A percentile compares a stretch with the other conserved stretches of the same genome.
phyloP scores from a whole-genome alignment of 2,329 filamentous ascomycete species.

The Tolypocladium inflatum region DNA sequence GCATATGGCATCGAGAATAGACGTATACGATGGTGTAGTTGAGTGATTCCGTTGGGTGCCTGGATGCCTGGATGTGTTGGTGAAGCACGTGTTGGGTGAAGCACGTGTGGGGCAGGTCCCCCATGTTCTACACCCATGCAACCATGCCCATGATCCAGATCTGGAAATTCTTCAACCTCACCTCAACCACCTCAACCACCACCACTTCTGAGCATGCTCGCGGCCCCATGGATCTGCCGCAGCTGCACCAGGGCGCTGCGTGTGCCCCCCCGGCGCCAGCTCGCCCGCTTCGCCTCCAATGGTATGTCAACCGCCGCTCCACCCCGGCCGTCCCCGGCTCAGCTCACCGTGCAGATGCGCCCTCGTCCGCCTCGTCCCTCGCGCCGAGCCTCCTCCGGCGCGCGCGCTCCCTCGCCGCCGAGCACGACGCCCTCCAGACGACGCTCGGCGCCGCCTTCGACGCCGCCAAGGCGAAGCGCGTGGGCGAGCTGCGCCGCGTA shows the following conservation, averaged over 20 bases:
- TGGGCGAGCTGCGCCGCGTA: conserved; percentile 51
- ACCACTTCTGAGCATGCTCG: conserved; percentile 16
- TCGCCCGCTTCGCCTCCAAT: conserved; percentile 22
- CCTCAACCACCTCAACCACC: not conserved
- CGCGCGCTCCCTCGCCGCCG: conserved; percentile 45
- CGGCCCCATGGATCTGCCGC: conserved; percentile 25
- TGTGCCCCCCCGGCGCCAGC: conserved; percentile 13
- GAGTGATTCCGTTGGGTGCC: too few species aligned
- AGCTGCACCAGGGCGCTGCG: conserved; percentile 22
- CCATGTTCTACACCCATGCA: too few species aligned
- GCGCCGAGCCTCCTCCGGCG: conserved; percentile 49
- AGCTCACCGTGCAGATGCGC: conserved; percentile 9
- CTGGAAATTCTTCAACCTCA: not conserved
- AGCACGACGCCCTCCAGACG: conserved; percentile 45
- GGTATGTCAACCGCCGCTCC: conserved; percentile 9
- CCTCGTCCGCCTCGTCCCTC: conserved; percentile 15
- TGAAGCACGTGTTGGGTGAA: not conserved
- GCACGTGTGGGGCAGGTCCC: too few species aligned
- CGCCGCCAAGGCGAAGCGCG: conserved; percentile 44
- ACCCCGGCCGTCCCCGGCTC: not conserved
- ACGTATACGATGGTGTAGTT: not conserved
- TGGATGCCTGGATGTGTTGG: too few species aligned
- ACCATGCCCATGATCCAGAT: too few species aligned
- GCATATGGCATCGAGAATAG: not conserved
- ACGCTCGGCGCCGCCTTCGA: conserved; percentile 47